These are phyloP conservation scores for Cryptococcus amylolentus DNA, from an alignment of 1,284 basidiomycete genomes.

Conservation along the genomic window DNA sequence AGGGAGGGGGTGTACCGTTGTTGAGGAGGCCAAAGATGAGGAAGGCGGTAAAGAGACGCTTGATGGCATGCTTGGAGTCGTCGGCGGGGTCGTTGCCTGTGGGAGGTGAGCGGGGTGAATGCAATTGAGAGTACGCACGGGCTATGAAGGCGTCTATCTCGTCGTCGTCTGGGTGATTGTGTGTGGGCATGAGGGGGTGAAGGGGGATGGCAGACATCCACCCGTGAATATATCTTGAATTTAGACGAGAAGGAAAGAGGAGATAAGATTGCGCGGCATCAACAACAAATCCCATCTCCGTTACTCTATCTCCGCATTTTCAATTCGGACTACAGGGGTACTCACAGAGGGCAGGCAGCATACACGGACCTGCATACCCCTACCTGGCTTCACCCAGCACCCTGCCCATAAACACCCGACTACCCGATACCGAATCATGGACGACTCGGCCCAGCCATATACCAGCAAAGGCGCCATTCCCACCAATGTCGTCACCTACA, in stretches of 20 bases:
- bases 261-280: no score
- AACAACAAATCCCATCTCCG: no score
- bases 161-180: constrained; percentile 6
- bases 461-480: constrained; percentile 38
- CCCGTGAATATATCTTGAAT: not conserved
- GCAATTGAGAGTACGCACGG: constrained; percentile 10
- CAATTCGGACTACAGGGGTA: no score
- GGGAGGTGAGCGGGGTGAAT: constrained; percentile 1
- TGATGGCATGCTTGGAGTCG: constrained; percentile 15
- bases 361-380: no score
- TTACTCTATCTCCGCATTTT: no score
- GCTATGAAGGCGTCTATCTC: constrained; percentile 31
- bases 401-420: no score
- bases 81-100: not conserved
- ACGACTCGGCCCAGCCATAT: constrained; percentile 7
- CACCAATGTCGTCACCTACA: constrained; percentile 44
- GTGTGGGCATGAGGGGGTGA: not conserved
- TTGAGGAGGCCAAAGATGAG: constrained; percentile 49
- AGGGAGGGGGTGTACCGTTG: constrained; percentile 33
- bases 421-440: not conserved
- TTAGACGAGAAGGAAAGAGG: not conserved
- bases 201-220: constrained; percentile 9
- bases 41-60: constrained; percentile 40
- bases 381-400: no score
- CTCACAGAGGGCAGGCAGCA: no score